Evolutionary conservation across 495 filamentous ascomycete genomes (phyloP).

Genomic region (Aspergillus olivimuriae): DNA sequence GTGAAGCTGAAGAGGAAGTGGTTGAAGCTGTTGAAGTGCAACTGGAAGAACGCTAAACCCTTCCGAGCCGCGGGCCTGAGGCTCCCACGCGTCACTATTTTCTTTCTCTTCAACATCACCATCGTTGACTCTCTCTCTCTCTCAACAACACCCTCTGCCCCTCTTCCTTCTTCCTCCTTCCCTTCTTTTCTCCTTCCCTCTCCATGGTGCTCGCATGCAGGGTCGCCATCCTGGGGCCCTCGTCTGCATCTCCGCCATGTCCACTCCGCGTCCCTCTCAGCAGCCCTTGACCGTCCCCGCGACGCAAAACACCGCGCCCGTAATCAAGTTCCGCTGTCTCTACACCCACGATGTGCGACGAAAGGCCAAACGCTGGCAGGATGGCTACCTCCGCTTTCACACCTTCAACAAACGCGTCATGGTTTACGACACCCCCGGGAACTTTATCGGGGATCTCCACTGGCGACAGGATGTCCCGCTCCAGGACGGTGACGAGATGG

Average conservation of each 20-base stretch:
- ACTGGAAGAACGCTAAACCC: too few species aligned
- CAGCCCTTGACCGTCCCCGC: slow-evolving; percentile 21
- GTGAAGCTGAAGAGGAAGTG: too few species aligned
- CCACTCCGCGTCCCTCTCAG: slow-evolving; percentile 21
- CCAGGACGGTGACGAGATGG: slow-evolving; percentile 73
- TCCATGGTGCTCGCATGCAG: slow-evolving; percentile 6
- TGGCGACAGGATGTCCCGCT: slow-evolving; percentile 61
- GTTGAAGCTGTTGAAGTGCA: too few species aligned
- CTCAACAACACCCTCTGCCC: neutral
- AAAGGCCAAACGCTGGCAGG: slow-evolving; percentile 89
- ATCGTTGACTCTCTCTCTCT: neutral
- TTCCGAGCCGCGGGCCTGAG: too few species aligned
- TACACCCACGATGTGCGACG: slow-evolving; percentile 78
- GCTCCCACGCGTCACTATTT: too few species aligned
- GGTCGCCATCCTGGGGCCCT: slow-evolving; percentile 8
- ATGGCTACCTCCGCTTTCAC: slow-evolving; percentile 81
- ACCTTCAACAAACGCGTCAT: slow-evolving; percentile 88
- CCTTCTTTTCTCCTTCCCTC: neutral
- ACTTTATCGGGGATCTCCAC: slow-evolving; percentile 79
- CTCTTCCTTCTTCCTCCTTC: neutral
- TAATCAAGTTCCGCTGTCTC: slow-evolving; percentile 75
- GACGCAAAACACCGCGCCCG: slow-evolving; percentile 62
- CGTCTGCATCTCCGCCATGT: slow-evolving; percentile 20
- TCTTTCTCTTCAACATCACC: too few species aligned
- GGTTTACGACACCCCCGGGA: slow-evolving; percentile 77